Evolutionary conservation across 371 early-diverging fungal genomes (phyloP).

Genomic region (Circinella umbellata): DNA sequence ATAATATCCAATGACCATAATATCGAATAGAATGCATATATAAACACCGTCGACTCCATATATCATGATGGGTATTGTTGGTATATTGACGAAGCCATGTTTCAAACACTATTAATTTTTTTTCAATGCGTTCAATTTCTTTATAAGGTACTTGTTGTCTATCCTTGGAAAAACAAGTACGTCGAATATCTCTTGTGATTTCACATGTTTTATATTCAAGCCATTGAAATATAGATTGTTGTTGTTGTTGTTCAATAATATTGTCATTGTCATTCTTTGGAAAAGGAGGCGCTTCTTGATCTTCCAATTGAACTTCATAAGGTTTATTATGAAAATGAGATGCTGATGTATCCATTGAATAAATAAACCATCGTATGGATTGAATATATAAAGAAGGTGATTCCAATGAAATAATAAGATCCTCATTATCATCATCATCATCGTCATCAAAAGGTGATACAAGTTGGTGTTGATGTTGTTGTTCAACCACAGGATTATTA

Average conservation of each 20-base stretch:
- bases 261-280: background rate
- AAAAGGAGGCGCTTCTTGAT: background rate
- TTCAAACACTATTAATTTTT: constrained; percentile 16
- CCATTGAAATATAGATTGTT: constrained; percentile 39
- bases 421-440: background rate
- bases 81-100: background rate
- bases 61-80: background rate
- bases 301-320: constrained; percentile 39
- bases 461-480: background rate
- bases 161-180: constrained; percentile 42
- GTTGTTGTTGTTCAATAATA: constrained; percentile 15
- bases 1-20: constrained; percentile 54
- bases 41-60: constrained; percentile 39
- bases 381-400: constrained; percentile 27
- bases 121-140: constrained; percentile 47
- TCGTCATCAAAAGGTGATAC: background rate
- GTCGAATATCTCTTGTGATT: constrained; percentile 49
- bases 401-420: background rate
- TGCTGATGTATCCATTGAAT: constrained; percentile 47
- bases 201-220: constrained; percentile 45
- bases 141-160: constrained; percentile 36
- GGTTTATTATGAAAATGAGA: constrained; percentile 53
- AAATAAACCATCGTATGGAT: constrained; percentile 49
- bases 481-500: no score
- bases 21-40: constrained; percentile 47